Percentiles rank a stretch among this genome's conserved stretches.
phyloP scores from a whole-genome alignment of 2,329 filamentous ascomycete genomes.

The Didymella arachidicola region DNA sequence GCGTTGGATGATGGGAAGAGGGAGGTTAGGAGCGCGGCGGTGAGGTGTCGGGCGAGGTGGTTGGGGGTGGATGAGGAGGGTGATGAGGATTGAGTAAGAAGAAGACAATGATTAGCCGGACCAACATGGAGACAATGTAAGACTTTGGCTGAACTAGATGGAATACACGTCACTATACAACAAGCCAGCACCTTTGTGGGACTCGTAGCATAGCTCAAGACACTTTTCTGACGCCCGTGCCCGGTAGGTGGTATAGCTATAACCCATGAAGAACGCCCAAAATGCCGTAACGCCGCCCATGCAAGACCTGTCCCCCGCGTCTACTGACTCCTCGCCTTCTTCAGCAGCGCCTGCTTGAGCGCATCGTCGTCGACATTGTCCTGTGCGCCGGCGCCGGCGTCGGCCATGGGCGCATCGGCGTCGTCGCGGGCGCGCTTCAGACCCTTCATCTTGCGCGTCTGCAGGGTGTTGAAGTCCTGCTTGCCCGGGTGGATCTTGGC shows the following conservation, averaged over 20 bases:
- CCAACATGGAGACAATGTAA: background rate
- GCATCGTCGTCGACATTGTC: slow-evolving; percentile 8
- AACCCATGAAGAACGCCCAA: slow-evolving; percentile 29
- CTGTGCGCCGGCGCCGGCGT: background rate
- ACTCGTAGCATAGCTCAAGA: too few relatives aligned
- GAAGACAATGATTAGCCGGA: too few relatives aligned
- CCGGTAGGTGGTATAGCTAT: slow-evolving; percentile 40
- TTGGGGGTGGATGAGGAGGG: slow-evolving; percentile 66
- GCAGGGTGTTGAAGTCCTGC: slow-evolving; percentile 85
- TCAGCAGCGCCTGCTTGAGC: slow-evolving; percentile 12
- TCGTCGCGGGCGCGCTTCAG: slow-evolving; percentile 76
- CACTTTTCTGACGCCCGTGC: slow-evolving; percentile 21
- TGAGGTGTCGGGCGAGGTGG: slow-evolving; percentile 68
- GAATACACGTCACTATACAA: slow-evolving; percentile 16
- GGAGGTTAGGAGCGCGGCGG: slow-evolving; percentile 68
- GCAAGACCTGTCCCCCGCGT: slow-evolving; percentile 21
- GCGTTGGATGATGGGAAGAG: slow-evolving; percentile 70
- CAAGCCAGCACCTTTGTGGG: background rate
- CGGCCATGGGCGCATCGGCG: slow-evolving; percentile 27
- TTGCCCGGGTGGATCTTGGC: slow-evolving; percentile 89
- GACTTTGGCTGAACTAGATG: slow-evolving; percentile 11
- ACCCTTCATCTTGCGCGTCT: slow-evolving; percentile 99
- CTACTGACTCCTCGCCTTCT: slow-evolving; percentile 23
- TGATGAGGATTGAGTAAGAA: slow-evolving; percentile 54
- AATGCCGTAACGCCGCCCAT: slow-evolving; percentile 43